Evolutionary conservation across 2,329 filamentous ascomycete species (phyloP).

Genomic region (Fusarium buharicum): DNA sequence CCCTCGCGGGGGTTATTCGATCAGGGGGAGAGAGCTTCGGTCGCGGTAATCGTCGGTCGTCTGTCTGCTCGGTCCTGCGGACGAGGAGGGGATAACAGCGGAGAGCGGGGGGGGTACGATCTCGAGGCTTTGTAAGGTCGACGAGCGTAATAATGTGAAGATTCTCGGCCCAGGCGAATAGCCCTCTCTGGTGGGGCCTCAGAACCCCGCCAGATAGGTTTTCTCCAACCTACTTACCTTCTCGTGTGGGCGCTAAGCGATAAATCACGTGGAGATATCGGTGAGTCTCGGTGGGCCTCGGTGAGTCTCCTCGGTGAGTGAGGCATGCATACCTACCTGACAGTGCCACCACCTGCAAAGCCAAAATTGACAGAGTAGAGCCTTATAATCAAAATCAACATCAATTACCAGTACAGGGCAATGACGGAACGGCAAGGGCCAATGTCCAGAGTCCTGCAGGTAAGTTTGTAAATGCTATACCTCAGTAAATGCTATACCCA

Average conservation of each 20-base stretch:
- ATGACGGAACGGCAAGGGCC: slow-evolving; percentile 23
- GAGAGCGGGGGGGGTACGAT: slow-evolving; percentile 40
- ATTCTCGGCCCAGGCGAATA: slow-evolving; percentile 50
- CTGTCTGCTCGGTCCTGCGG: slow-evolving; percentile 27
- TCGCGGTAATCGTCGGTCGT: slow-evolving; percentile 30
- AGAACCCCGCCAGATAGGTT: slow-evolving; percentile 50
- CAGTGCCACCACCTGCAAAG: not conserved
- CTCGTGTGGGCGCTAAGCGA: slow-evolving; percentile 57
- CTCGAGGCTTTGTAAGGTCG: slow-evolving; percentile 43
- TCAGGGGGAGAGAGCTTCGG: slow-evolving; percentile 31
- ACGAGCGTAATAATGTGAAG: slow-evolving; percentile 47
- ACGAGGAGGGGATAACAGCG: slow-evolving; percentile 22
- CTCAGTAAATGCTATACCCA: not conserved
- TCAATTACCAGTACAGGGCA: not conserved
- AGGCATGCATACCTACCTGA: not conserved
- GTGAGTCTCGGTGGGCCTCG: slow-evolving; percentile 7
- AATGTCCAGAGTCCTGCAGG: slow-evolving; percentile 21
- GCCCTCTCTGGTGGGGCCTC: slow-evolving; percentile 53
- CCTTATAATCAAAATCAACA: not conserved
- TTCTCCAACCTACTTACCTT: slow-evolving; percentile 49
- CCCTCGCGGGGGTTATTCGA: slow-evolving; percentile 34
- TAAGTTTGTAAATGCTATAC: slow-evolving; percentile 8
- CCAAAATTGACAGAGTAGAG: not conserved
- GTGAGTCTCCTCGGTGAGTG: not conserved
- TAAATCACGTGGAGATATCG: slow-evolving; percentile 48